phyloP scores from a whole-genome alignment of 2,329 filamentous ascomycete species.

The Ceratocystis eucalypticola region DNA sequence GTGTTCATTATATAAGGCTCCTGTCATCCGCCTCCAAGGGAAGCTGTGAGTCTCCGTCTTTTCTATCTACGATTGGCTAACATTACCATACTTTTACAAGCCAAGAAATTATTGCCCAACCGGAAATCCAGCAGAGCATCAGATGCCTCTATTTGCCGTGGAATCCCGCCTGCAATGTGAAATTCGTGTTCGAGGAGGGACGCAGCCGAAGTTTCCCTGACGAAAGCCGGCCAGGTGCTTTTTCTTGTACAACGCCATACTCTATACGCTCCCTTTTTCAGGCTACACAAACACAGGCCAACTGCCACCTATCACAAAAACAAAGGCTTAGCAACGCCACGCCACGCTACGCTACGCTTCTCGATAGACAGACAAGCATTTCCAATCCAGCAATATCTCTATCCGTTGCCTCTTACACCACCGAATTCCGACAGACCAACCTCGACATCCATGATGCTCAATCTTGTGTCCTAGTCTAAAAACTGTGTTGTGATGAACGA shows the following conservation, averaged over 20 bases:
- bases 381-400: too few relatives aligned
- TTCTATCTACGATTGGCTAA: too few relatives aligned
- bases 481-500: too few relatives aligned
- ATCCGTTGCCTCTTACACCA: too few relatives aligned
- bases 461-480: too few relatives aligned
- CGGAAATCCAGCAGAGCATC: too few relatives aligned
- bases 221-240: not conserved
- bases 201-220: not conserved
- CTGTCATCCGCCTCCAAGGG: not conserved
- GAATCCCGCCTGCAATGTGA: not conserved
- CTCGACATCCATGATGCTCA: too few relatives aligned
- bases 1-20: not conserved
- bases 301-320: not conserved
- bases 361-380: not conserved
- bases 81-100: not conserved
- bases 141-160: not conserved
- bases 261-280: not conserved
- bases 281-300: not conserved
- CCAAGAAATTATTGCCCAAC: too few relatives aligned
- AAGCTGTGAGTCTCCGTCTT: not conserved
- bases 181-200: not conserved
- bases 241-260: not conserved
- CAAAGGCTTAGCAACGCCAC: not conserved
- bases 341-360: not conserved
- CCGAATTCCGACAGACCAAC: too few relatives aligned